phyloP scores from a whole-genome alignment of 2,329 filamentous ascomycete genomes.

The Clonostachys sp. region DNA sequence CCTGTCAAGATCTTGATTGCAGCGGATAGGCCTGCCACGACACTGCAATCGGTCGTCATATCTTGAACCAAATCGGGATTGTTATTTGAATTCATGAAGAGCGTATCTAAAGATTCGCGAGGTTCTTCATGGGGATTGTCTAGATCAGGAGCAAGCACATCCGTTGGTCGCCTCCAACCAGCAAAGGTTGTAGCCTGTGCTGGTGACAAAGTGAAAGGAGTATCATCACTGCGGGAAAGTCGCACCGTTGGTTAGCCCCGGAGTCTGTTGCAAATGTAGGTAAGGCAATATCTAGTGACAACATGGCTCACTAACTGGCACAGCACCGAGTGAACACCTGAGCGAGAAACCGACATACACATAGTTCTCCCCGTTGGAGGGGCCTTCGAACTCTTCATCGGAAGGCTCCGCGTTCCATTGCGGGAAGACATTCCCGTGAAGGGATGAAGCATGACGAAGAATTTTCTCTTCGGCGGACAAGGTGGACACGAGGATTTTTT shows the following conservation, averaged over 20 bases:
- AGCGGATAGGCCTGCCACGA: slow-evolving; percentile 91
- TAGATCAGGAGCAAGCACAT: slow-evolving; percentile 17
- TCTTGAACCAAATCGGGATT: slow-evolving; percentile 88
- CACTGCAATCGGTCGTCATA: slow-evolving; percentile 92
- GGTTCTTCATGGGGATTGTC: background rate
- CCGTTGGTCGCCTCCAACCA: slow-evolving; percentile 64
- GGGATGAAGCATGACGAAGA: slow-evolving; percentile 68
- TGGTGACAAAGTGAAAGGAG: slow-evolving; percentile 67
- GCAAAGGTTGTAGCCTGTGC: slow-evolving; percentile 73
- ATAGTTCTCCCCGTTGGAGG: slow-evolving; percentile 32
- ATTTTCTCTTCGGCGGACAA: slow-evolving; percentile 31
- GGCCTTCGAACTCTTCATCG: slow-evolving; percentile 55
- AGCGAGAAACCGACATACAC: slow-evolving; percentile 54
- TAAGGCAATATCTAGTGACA: too few relatives aligned
- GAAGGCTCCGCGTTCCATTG: slow-evolving; percentile 70
- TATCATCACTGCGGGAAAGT: slow-evolving; percentile 52
- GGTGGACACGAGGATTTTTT: slow-evolving; percentile 27
- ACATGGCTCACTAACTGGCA: too few relatives aligned
- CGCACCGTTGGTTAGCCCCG: too few relatives aligned
- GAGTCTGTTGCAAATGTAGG: too few relatives aligned
- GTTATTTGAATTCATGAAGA: slow-evolving; percentile 51
- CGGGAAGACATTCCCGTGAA: slow-evolving; percentile 81
- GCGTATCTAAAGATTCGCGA: slow-evolving; percentile 16
- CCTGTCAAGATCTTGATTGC: slow-evolving; percentile 66
- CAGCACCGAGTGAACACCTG: too few relatives aligned